Percentiles rank a stretch among this genome's conserved stretches.
Evolutionary conservation across 23 red algal genomes (phyloP).

Genomic region (Pyropia yezoensis): DNA sequence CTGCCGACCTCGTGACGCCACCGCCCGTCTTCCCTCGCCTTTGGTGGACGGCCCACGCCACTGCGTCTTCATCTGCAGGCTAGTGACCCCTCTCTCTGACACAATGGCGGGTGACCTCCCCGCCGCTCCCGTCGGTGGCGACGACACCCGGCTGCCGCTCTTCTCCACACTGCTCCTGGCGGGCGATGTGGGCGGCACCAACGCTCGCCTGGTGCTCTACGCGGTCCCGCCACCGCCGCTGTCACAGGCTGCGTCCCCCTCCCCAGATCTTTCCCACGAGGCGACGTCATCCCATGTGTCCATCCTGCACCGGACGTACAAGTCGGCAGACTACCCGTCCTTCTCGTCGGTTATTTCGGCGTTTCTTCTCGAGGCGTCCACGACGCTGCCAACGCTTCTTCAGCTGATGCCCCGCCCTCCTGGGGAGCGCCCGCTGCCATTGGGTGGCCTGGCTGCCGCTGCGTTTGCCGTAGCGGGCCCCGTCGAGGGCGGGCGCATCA

Average conservation of each 20-base stretch:
- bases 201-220: constrained; percentile 74
- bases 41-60: too few relatives aligned
- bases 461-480: constrained; percentile 73
- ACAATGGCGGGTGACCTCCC: too few relatives aligned
- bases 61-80: too few relatives aligned
- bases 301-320: constrained; percentile 57
- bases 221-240: constrained; percentile 9
- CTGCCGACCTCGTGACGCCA: too few relatives aligned
- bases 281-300: constrained; percentile 28
- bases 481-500: constrained; percentile 70
- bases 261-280: neutral
- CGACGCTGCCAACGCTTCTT: neutral
- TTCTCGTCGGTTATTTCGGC: constrained; percentile 65
- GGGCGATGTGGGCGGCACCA: constrained; percentile 96
- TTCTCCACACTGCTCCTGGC: constrained; percentile 18
- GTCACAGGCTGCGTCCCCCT: neutral
- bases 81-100: too few relatives aligned
- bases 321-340: constrained; percentile 64
- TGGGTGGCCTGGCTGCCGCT: constrained; percentile 2
- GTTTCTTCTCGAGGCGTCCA: constrained; percentile 41
- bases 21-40: too few relatives aligned
- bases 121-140: too few relatives aligned
- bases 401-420: too few relatives aligned
- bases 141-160: too few relatives aligned
- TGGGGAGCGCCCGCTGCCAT: too few relatives aligned